phyloP scores from a whole-genome alignment of 129 eudicot genomes.

The Flaveria ramosissima region DNA sequence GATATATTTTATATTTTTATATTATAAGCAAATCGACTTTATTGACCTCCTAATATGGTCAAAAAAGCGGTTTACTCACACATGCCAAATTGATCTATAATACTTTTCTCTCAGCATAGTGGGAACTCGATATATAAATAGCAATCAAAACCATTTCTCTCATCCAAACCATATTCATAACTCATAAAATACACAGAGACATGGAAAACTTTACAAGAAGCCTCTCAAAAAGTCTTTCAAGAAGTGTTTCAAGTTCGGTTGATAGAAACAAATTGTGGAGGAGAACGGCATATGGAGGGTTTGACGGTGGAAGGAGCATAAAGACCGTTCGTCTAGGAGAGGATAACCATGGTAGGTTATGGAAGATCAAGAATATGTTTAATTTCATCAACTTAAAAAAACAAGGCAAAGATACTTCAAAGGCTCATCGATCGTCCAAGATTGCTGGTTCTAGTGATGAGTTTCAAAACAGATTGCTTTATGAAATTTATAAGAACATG shows the following conservation, averaged over 20 bases:
- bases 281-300: constrained; percentile 13
- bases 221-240: constrained; percentile 19
- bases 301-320: constrained; percentile 26
- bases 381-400: background rate
- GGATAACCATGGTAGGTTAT: constrained; percentile 11
- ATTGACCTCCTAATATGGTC: no score
- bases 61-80: no score
- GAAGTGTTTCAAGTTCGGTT: constrained; percentile 22
- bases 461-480: constrained; percentile 14
- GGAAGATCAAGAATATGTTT: constrained; percentile 19
- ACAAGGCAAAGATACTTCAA: constrained; percentile 6
- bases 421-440: background rate
- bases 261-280: constrained; percentile 29
- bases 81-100: no score
- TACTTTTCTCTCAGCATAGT: no score
- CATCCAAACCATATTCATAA: no score
- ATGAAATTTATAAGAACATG: constrained; percentile 17
- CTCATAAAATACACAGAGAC: background rate
- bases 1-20: no score
- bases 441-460: background rate
- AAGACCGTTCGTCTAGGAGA: constrained; percentile 24
- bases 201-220: constrained; percentile 31
- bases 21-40: no score
- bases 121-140: no score
- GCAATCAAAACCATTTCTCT: no score